Evolutionary conservation across 306 rosid species (phyloP).

Genomic region (Lathyrus sativus): DNA sequence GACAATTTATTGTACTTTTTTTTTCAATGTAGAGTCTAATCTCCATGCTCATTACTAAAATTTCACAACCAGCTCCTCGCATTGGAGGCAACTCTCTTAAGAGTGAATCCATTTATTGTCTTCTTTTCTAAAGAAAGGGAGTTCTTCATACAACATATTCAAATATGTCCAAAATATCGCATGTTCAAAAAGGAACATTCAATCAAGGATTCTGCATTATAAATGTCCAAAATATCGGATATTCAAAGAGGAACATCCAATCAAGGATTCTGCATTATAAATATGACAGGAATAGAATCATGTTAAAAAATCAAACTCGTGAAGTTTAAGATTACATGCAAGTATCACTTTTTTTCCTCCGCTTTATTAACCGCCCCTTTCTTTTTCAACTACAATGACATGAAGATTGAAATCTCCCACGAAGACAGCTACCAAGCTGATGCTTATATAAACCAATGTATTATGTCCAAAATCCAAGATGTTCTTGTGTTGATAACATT

Average conservation of each 20-base stretch:
- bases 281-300: background rate
- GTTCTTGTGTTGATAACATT: slow-evolving; percentile 19
- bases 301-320: background rate
- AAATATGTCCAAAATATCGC: background rate
- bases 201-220: background rate
- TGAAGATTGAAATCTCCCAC: slow-evolving; percentile 24
- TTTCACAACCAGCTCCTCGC: too few relatives aligned
- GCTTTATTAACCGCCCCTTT: slow-evolving; percentile 24
- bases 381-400: slow-evolving; percentile 11
- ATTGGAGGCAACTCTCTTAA: too few relatives aligned
- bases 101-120: background rate
- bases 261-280: slow-evolving; percentile 1
- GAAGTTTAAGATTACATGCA: slow-evolving; percentile 1
- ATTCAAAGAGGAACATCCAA: background rate
- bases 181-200: background rate
- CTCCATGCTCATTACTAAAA: too few relatives aligned
- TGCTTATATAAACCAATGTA: slow-evolving; percentile 26
- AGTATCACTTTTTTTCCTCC: background rate
- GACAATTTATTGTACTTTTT: too few relatives aligned
- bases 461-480: slow-evolving; percentile 23
- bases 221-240: background rate
- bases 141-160: background rate
- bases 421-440: slow-evolving; percentile 8
- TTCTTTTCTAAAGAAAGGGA: background rate
- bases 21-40: too few relatives aligned